A percentile compares a stretch with the other conserved stretches of the same genome.
phyloP scores from a whole-genome alignment of 352 stramenopile genomes.

The Globisporangium parvum region DNA sequence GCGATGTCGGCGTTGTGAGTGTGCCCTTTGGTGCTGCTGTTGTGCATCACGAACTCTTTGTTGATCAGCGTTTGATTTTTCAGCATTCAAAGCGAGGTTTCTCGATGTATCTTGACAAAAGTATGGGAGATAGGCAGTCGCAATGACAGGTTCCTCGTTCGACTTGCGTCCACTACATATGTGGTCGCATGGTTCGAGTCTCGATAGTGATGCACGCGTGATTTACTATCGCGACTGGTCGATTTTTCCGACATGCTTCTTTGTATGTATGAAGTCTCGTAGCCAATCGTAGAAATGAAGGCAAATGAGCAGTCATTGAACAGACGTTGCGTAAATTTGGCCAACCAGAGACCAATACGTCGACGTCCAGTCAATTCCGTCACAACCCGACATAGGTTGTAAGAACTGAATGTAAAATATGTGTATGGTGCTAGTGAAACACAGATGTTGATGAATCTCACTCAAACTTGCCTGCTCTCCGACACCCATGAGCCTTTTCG shows the following conservation, averaged over 20 bases:
- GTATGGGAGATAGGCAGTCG: too few relatives aligned
- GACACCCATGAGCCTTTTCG: slow-evolving; percentile 15
- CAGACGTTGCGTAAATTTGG: neutral
- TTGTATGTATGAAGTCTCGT: neutral
- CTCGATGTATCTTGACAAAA: too few relatives aligned
- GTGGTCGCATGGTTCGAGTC: too few relatives aligned
- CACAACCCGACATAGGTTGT: slow-evolving; percentile 14
- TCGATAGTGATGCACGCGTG: too few relatives aligned
- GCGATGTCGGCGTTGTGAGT: too few relatives aligned
- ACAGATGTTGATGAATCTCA: slow-evolving; percentile 3
- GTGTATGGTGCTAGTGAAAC: slow-evolving; percentile 8
- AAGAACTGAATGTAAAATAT: slow-evolving; percentile 9
- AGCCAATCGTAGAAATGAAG: neutral
- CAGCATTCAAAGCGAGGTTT: too few relatives aligned
- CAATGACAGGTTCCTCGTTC: too few relatives aligned
- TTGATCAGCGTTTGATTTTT: too few relatives aligned
- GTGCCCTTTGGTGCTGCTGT: too few relatives aligned
- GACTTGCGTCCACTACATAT: too few relatives aligned
- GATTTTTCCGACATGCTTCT: slow-evolving; percentile 1
- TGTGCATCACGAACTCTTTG: too few relatives aligned
- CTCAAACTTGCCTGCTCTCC: slow-evolving; percentile 7
- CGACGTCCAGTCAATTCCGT: slow-evolving; percentile 1
- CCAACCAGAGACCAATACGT: neutral
- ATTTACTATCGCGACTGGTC: too few relatives aligned
- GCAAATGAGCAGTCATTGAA: neutral